Conservation (phyloP, 495 filamentous ascomycete species). For the Penicillium parvum region DNA sequence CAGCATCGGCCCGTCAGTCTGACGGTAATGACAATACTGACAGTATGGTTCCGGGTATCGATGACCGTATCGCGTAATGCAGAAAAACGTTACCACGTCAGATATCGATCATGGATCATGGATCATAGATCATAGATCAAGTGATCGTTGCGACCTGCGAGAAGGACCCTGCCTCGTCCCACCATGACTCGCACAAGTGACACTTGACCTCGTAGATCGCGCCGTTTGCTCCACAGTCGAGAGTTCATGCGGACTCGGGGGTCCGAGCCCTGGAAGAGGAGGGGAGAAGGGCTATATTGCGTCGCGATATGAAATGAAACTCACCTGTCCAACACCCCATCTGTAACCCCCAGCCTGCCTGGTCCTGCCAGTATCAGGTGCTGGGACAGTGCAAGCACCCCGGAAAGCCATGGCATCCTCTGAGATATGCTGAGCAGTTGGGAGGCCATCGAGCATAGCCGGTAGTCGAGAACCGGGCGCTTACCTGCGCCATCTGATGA, state of each 20-base stretch:
- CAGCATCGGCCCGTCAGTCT: slow-evolving; percentile 21
- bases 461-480: slow-evolving; percentile 71
- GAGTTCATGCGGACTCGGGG: slow-evolving; percentile 19
- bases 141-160: slow-evolving; percentile 66
- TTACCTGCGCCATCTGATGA: slow-evolving; percentile 47
- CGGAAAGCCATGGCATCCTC: slow-evolving; percentile 84
- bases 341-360: slow-evolving; percentile 65
- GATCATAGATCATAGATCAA: slow-evolving; percentile 44
- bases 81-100: too few species aligned
- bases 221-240: slow-evolving; percentile 33
- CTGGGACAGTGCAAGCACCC: slow-evolving; percentile 66
- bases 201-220: slow-evolving; percentile 36
- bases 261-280: slow-evolving; percentile 23
- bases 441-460: slow-evolving; percentile 63
- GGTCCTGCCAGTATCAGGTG: slow-evolving; percentile 66
- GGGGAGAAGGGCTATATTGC: slow-evolving; percentile 21
- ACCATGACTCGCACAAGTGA: slow-evolving; percentile 26
- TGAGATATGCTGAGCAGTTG: slow-evolving; percentile 63
- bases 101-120: not conserved
- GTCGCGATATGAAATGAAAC: slow-evolving; percentile 34
- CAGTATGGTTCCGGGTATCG: slow-evolving; percentile 23
- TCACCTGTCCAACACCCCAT: slow-evolving; percentile 87
- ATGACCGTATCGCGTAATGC: too few species aligned
- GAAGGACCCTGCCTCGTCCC: slow-evolving; percentile 34
- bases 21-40: slow-evolving; percentile 36